Percentiles rank a stretch among this genome's conserved stretches.
Evolutionary conservation across 805 yeast genomes (phyloP).

Genomic region (Lipomyces yamadae): DNA sequence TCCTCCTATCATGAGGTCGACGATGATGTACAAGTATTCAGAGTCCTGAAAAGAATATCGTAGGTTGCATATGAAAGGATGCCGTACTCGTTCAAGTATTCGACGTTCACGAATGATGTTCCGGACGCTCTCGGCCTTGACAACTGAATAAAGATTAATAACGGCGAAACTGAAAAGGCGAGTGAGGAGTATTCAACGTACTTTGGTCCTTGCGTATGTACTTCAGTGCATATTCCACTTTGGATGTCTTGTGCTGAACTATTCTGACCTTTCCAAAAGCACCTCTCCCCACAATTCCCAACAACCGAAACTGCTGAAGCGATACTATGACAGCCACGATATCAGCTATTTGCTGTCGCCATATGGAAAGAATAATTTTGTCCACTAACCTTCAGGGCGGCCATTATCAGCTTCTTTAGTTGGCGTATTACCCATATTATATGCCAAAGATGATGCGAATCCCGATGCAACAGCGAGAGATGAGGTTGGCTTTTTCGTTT

Average conservation of each 20-base stretch:
- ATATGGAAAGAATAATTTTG: background rate
- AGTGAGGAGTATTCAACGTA: constrained; percentile 7
- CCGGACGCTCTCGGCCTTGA: constrained; percentile 29
- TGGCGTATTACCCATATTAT: constrained; percentile 7
- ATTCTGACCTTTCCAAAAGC: constrained; percentile 82
- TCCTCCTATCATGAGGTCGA: constrained; percentile 43
- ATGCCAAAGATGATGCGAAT: background rate
- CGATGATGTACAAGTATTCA: constrained; percentile 38
- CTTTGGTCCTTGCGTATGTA: constrained; percentile 40
- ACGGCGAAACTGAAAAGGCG: background rate
- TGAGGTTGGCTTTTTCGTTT: background rate
- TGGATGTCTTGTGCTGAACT: constrained; percentile 37
- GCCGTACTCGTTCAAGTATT: constrained; percentile 39
- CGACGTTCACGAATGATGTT: constrained; percentile 41
- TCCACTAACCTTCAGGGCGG: background rate
- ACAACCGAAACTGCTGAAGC: constrained; percentile 37
- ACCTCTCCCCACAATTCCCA: constrained; percentile 80
- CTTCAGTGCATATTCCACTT: constrained; percentile 40
- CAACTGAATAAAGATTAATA: constrained; percentile 15
- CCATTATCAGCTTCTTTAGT: constrained; percentile 2
- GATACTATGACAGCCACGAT: constrained; percentile 6
- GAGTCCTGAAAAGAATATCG: constrained; percentile 42
- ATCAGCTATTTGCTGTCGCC: background rate
- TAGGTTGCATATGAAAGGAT: constrained; percentile 42
- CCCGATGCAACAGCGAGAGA: background rate